Base-by-base conservation (phyloP, 352 stramenopile genomes). In the Globisporangium ultimum region DNA sequence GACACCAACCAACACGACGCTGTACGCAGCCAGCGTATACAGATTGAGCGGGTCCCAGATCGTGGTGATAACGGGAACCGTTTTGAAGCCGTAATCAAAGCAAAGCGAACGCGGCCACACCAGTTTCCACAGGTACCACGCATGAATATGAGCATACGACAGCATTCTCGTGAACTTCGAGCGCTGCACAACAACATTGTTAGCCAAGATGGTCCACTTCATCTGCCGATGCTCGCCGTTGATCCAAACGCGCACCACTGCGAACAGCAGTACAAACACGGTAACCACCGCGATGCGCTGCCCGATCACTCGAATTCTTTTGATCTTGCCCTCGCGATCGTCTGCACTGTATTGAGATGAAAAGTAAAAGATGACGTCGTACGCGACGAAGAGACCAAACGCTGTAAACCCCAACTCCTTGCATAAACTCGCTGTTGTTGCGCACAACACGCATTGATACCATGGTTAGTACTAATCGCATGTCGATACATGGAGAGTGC, bases 21-120 rank as follows among this genome's bases (percentile, higher is more conserved):
- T 32, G 65, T 97, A 97, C 2, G 87, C 77, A 2, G 70, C 6
- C 0, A 89, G 14, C 2, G 87, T 88, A 20, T 78, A 64, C 18
- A 85, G 4, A 42, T 95, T 97, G 20, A 76, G 76, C 0, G 62
- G 18, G 40, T 97, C 85, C 6, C 28, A 47, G 4, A 91, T 18
- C 22, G 40, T 61, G 17, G 71, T 64, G 47, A 97, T 78, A 36
- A 93, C 64, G 2, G 81, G 75, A 12, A 97, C 84, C 11, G 86
- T 95, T 41, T 87, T 85, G 58, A 91, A 97, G 17, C 91, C 93
- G 49, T 97, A 97, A 75, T 98, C 89, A 47, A 96, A 98, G 55
- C 72, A 88, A 6, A 98, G 70, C 64, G 73, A 80, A 14, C 74
- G 73, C 15, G 93, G 91, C 87, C 84, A 96, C 20, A 97, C 34